A percentile compares a stretch with the other conserved stretches of the same genome.
Conservation (phyloP, 208 protist genomes). For the Trypanosoma boissoni region DNA sequence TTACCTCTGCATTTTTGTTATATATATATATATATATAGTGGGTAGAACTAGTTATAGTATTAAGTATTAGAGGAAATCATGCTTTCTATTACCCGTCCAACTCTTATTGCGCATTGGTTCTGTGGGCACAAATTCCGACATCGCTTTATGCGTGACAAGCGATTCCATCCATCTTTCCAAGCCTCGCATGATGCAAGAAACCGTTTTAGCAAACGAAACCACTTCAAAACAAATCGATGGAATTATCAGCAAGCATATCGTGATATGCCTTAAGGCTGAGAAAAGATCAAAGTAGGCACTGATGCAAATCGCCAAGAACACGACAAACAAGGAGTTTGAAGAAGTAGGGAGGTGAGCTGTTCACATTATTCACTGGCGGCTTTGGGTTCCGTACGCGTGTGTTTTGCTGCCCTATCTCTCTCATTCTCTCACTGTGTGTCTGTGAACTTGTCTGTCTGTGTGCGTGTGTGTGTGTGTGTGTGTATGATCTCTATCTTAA, state of each 20-base stretch:
- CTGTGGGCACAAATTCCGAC: slow-evolving; percentile 79
- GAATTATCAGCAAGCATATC: slow-evolving; percentile 91
- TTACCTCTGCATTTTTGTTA: too few species aligned
- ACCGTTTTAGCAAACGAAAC: slow-evolving; percentile 75
- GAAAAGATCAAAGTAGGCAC: neutral
- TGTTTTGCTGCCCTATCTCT: too few species aligned
- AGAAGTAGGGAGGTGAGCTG: too few species aligned
- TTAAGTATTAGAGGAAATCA: too few species aligned
- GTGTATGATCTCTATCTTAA: neutral
- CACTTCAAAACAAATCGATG: slow-evolving; percentile 91
- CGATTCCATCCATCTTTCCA: slow-evolving; percentile 82
- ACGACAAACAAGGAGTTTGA: neutral
- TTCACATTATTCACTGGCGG: too few species aligned
- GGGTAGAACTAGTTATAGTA: too few species aligned
- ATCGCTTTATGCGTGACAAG: slow-evolving; percentile 89
- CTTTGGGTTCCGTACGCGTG: too few species aligned
- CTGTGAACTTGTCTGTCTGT: neutral
- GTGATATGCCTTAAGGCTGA: slow-evolving; percentile 77
- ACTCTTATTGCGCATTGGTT: slow-evolving; percentile 83
- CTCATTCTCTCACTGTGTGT: slow-evolving; percentile 3
- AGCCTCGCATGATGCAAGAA: slow-evolving; percentile 64
- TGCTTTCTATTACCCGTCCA: slow-evolving; percentile 47
- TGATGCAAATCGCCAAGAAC: neutral
- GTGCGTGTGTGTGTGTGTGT: slow-evolving; percentile 1
- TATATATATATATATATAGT: neutral